These are phyloP conservation scores for Scheffersomyces illinoinensis DNA, from an alignment of 1,139 yeast species.

Conservation along the genomic window DNA sequence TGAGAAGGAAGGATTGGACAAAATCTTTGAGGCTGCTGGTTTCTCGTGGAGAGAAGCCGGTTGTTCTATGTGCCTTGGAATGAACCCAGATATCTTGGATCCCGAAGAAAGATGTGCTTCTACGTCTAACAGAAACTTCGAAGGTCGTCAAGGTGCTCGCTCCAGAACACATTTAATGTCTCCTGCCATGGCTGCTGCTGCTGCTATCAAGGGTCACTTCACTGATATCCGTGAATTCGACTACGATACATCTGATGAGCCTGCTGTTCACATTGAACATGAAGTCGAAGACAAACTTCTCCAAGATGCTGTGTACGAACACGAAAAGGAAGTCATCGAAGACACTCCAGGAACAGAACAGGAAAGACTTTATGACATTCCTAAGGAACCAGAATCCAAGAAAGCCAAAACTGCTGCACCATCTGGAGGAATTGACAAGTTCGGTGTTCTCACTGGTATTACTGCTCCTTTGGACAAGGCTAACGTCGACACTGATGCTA, in stretches of 20 bases:
- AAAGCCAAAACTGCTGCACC: conserved; percentile 28
- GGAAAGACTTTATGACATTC: conserved; percentile 61
- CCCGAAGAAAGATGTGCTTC: conserved; percentile 98
- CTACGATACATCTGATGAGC: conserved; percentile 59
- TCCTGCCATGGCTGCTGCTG: conserved; percentile 99
- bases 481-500: conserved; percentile 96
- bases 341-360: conserved; percentile 35
- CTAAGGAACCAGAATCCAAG: conserved; percentile 42
- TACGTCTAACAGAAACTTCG: conserved; percentile 96
- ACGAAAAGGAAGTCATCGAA: conserved; percentile 60
- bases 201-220: conserved; percentile 89
- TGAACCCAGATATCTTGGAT: conserved; percentile 95
- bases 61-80: conserved; percentile 98
- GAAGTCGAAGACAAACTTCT: conserved; percentile 58
- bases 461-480: conserved; percentile 95
- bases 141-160: conserved; percentile 97
- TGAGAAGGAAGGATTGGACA: conserved; percentile 90
- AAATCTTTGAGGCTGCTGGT: conserved; percentile 87
- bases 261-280: conserved; percentile 57
- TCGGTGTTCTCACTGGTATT: conserved; percentile 73
- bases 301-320: conserved; percentile 69
- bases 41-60: conserved; percentile 99
- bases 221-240: conserved; percentile 84
- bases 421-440: conserved; percentile 69
- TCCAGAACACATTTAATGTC: conserved; percentile 98